Conservation (phyloP, 83 land plant species). For the Picea abies region DNA sequence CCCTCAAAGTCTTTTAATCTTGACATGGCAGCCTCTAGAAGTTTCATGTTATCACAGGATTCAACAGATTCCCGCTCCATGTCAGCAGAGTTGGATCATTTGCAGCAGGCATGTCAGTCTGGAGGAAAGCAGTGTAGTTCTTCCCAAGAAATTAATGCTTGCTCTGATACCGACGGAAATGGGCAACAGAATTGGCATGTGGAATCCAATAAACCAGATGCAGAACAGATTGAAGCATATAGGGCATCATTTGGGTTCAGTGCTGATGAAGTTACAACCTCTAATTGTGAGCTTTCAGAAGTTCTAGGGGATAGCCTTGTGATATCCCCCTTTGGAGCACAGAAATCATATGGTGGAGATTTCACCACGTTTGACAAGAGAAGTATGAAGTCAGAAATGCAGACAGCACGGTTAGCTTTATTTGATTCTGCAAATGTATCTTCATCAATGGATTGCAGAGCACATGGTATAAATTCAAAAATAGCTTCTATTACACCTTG, state of each 20-base stretch:
- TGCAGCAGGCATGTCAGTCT: conserved; percentile 28
- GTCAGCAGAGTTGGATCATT: conserved; percentile 66
- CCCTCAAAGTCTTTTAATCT: conserved; percentile 45
- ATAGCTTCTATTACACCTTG: neutral
- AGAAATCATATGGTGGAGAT: conserved; percentile 2
- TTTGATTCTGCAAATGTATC: conserved; percentile 10
- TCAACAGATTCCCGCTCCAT: conserved; percentile 58
- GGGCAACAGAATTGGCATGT: conserved; percentile 45
- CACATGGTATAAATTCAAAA: neutral
- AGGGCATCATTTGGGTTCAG: conserved; percentile 86
- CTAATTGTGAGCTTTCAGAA: conserved; percentile 18
- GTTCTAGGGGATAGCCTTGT: conserved; percentile 12
- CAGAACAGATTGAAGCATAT: conserved; percentile 73
- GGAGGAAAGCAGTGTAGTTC: conserved; percentile 51
- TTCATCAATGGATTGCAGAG: neutral
- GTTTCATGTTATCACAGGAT: conserved; percentile 46
- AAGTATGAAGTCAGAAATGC: conserved; percentile 4
- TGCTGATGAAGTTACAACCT: conserved; percentile 72
- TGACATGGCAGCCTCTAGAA: conserved; percentile 24
- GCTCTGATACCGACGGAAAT: conserved; percentile 35
- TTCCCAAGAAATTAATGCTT: conserved; percentile 58
- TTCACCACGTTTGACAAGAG: conserved; percentile 7
- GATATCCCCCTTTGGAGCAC: neutral
- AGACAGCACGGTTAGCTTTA: neutral
- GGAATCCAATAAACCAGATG: conserved; percentile 52